Evolutionary conservation across 2,329 filamentous ascomycete species (phyloP), one percentile per base, ranked within the genome.

Genomic region (Hypoxylon sp.): DNA sequence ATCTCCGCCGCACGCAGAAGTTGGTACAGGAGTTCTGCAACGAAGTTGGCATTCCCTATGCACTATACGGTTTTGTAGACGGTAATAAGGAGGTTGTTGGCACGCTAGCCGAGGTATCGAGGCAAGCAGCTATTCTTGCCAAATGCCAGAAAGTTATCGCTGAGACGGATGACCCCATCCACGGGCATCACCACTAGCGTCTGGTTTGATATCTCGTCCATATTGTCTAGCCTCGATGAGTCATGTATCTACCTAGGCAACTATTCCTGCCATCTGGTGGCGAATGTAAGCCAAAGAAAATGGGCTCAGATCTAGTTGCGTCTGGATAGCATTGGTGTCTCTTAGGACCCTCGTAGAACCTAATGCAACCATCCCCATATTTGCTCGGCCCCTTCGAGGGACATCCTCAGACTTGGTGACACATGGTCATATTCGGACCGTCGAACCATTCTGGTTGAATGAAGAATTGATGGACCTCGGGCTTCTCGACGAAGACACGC

Each of bases 21-120:
- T 81, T 95, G 34, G 91, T 97, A 8, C 84, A 90, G 71, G 88
- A 92, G 47, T 97, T 96, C 72, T 97, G 93, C 72, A 81, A 87
- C 48, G 93, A 96, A 24, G 92, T 92, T 0, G 88, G 87, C 15
- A 92, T 97, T 59, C 92, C 91, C 1, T 97, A 97, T 73, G 90
- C 92, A 5, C 83, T 95, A 54, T 94, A 94, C 73, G 92, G 91
- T 1, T 97, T 97, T 74, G 86, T 91, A 17, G 87, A 93, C 69
- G 91, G 93, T 5, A 97, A 95, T 76, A 89, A 89, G 77, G 84
- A 92, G 70, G 92, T 97, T 11, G 86, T 97, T 71, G 84, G 90
- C 15, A 84, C 87, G 46, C 81, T 97, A 50, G 90, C 87, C 3
- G 91, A 97, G 72, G 89, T 97, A 1, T 89, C 90, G 24, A 89